A percentile compares a stretch with the other conserved stretches of the same genome.
Conservation (phyloP, 1,139 yeast species). For the Diutina rugosa region DNA sequence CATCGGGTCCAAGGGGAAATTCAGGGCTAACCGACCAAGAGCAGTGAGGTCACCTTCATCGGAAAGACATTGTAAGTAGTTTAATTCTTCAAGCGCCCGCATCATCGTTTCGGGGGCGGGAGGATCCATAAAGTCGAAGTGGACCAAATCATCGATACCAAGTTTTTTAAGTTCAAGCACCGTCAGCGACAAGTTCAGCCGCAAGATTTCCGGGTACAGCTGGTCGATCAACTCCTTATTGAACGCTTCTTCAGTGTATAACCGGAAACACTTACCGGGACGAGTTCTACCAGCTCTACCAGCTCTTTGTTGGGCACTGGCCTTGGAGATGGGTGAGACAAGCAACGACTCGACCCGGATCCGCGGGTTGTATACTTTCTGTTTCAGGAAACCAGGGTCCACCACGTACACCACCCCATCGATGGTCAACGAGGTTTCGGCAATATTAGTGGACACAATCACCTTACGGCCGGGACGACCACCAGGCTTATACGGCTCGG, state of each 20-base stretch:
- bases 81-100: constrained; percentile 94
- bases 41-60: constrained; percentile 89
- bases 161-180: constrained; percentile 86
- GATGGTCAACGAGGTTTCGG: constrained; percentile 94
- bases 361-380: constrained; percentile 93
- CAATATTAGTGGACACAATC: constrained; percentile 89
- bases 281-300: constrained; percentile 99
- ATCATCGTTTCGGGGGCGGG: constrained; percentile 99
- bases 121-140: constrained; percentile 97
- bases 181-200: constrained; percentile 84
- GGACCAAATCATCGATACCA: constrained; percentile 92
- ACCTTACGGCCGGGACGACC: constrained; percentile 92
- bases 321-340: constrained; percentile 94
- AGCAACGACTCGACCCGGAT: constrained; percentile 88
- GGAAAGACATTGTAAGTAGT: constrained; percentile 77
- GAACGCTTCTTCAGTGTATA: constrained; percentile 95
- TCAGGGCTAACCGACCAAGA: constrained; percentile 79
- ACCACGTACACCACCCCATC: constrained; percentile 97
- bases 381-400: constrained; percentile 95
- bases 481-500: constrained; percentile 42
- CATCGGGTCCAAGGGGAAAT: constrained; percentile 94
- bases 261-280: constrained; percentile 94
- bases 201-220: constrained; percentile 87
- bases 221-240: constrained; percentile 89
- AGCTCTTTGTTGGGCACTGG: constrained; percentile 96